phyloP scores from a whole-genome alignment of 257 asterid species.

The Scutellaria baicalensis region DNA sequence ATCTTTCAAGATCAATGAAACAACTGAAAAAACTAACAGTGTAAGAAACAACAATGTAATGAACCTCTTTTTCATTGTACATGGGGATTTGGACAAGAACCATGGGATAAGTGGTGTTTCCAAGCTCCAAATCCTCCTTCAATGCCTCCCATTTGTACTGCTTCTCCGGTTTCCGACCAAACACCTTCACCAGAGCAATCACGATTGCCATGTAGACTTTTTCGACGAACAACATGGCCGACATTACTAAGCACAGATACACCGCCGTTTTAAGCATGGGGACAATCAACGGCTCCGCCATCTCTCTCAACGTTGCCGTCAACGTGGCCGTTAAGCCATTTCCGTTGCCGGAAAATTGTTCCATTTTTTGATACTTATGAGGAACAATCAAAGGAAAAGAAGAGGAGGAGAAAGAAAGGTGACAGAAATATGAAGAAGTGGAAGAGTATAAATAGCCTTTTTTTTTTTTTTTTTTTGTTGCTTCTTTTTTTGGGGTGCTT shows the following conservation, averaged over 20 bases:
- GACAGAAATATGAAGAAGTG: slow-evolving; percentile 4
- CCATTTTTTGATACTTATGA: slow-evolving; percentile 39
- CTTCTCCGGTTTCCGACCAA: slow-evolving; percentile 66
- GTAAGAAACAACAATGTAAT: not conserved
- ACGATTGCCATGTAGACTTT: slow-evolving; percentile 84
- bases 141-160: slow-evolving; percentile 78
- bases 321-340: slow-evolving; percentile 50
- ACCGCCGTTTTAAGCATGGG: slow-evolving; percentile 57
- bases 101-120: slow-evolving; percentile 58
- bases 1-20: not conserved
- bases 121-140: slow-evolving; percentile 81
- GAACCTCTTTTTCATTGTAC: slow-evolving; percentile 87
- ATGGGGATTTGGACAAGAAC: slow-evolving; percentile 93
- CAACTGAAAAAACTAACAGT: not conserved
- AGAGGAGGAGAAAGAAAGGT: slow-evolving; percentile 14
- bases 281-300: slow-evolving; percentile 72
- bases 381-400: slow-evolving; percentile 13
- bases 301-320: slow-evolving; percentile 59
- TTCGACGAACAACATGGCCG: slow-evolving; percentile 78
- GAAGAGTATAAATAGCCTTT: slow-evolving; percentile 1
- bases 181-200: slow-evolving; percentile 46
- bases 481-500: not conserved
- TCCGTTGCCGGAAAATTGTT: slow-evolving; percentile 31
- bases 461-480: not conserved
- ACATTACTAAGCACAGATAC: slow-evolving; percentile 59